Evolutionary conservation across 1,284 basidiomycete species (phyloP), one percentile per base, ranked within the genome.

Genomic region (Singerocomus inundabilis): DNA sequence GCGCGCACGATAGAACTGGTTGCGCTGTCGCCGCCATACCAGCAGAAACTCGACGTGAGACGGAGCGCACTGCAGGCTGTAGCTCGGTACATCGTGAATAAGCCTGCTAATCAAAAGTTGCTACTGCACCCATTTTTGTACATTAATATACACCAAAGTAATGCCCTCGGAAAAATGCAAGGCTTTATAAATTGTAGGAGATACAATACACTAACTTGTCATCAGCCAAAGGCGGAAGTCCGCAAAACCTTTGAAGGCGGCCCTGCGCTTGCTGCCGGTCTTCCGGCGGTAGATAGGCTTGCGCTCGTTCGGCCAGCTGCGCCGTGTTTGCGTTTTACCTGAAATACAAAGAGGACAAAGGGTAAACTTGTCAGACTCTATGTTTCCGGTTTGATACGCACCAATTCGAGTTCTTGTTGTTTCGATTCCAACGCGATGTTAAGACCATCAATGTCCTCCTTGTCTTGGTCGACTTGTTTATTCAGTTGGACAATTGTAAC

Each of bases 341-440:
- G 10, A 35, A 13, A 30, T 16, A 44, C 21, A 29, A 35, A 34
- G 11, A 36, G 4, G 12, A 10, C 47, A 30, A 46, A 29, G n/a
- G 8, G 21, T 54, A 3, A 53, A n/a, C 16, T 8, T 35, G 10
- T 29, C 29, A 31, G 12, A 37, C 37, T 30, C 15, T 11, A 10
- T 6, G 13, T 30, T 8, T 29, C 9, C 9, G 5, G 18, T 35
- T 37, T 10, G 51, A 47, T 53, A 76, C 86, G 57, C 49, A 94
- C 92, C 70, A 92, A 64, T 63, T 93, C 91, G 24, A 95, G 73
- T 64, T 94, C 91, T 63, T 93, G 90, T 62, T 94, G 92, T 70
- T 94, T 94, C 21, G 90, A 84, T 67, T 93, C 90, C 52, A 94
- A 69, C 0, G 91, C 92, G 36, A 92, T 88, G 61, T 93, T 93